A percentile compares a stretch with the other conserved stretches of the same genome.
phyloP scores from a whole-genome alignment of 495 filamentous ascomycete genomes.

The Letharia columbiana region DNA sequence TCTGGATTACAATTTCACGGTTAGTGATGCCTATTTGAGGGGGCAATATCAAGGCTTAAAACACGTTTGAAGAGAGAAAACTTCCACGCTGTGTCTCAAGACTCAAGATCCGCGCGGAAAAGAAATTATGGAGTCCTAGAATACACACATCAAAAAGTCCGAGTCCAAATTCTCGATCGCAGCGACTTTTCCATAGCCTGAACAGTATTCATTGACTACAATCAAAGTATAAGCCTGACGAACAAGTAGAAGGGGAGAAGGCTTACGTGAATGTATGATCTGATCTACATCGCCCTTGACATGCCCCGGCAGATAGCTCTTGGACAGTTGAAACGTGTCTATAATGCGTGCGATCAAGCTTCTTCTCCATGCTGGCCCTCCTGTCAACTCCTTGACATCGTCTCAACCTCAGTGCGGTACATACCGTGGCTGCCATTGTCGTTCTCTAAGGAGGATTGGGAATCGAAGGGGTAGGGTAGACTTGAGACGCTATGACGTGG shows the following conservation, averaged over 20 bases:
- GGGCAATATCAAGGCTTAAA: neutral
- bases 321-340: neutral
- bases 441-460: neutral
- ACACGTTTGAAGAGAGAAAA: neutral
- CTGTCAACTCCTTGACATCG: neutral
- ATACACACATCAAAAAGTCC: slow-evolving; percentile 27
- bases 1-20: neutral
- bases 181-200: slow-evolving; percentile 34
- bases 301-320: neutral
- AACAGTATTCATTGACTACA: slow-evolving; percentile 30
- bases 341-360: neutral
- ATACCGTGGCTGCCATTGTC: neutral
- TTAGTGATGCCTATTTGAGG: neutral
- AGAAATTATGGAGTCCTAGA: neutral
- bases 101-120: neutral
- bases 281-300: slow-evolving; percentile 7
- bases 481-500: neutral
- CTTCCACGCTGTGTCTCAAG: neutral
- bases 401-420: neutral
- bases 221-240: neutral
- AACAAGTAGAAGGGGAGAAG: neutral
- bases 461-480: slow-evolving; percentile 1
- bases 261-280: slow-evolving; percentile 11
- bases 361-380: neutral
- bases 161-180: slow-evolving; percentile 31